Conservation (phyloP, 176 grass and related monocot genomes). For the Oryza rufipogon region DNA sequence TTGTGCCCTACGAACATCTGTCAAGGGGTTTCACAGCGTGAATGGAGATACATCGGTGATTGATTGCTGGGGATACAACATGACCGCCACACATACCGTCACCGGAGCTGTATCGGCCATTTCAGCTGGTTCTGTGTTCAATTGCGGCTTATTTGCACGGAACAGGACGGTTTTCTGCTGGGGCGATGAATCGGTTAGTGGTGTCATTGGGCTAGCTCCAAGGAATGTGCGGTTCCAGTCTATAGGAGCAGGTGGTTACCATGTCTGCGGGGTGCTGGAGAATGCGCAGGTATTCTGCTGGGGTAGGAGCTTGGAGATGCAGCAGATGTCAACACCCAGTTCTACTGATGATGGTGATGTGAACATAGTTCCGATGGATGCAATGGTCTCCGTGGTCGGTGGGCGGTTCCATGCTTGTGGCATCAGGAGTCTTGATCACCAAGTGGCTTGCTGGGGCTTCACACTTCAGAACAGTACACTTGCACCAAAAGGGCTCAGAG, state of each 20-base stretch:
- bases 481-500: slow-evolving; percentile 62
- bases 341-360: slow-evolving; percentile 77
- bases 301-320: slow-evolving; percentile 91
- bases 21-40: slow-evolving; percentile 35
- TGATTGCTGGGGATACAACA: slow-evolving; percentile 99
- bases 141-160: slow-evolving; percentile 65
- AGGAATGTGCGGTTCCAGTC: slow-evolving; percentile 71
- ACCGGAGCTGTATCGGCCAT: slow-evolving; percentile 52
- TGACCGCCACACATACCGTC: slow-evolving; percentile 69
- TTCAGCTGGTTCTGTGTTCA: slow-evolving; percentile 90
- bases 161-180: slow-evolving; percentile 89
- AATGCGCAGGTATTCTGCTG: slow-evolving; percentile 93
- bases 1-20: slow-evolving; percentile 57
- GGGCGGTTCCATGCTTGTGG: slow-evolving; percentile 96
- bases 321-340: slow-evolving; percentile 57
- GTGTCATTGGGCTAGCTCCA: slow-evolving; percentile 70
- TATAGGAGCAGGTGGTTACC: slow-evolving; percentile 85
- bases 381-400: slow-evolving; percentile 80
- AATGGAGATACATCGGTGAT: slow-evolving; percentile 50
- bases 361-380: slow-evolving; percentile 91
- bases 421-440: slow-evolving; percentile 84
- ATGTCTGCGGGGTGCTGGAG: slow-evolving; percentile 90
- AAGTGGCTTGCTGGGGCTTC: slow-evolving; percentile 93
- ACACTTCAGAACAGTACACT: slow-evolving; percentile 72
- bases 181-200: slow-evolving; percentile 85